Evolutionary conservation across 495 filamentous ascomycete genomes (phyloP).

Genomic region (Letharia columbiana): DNA sequence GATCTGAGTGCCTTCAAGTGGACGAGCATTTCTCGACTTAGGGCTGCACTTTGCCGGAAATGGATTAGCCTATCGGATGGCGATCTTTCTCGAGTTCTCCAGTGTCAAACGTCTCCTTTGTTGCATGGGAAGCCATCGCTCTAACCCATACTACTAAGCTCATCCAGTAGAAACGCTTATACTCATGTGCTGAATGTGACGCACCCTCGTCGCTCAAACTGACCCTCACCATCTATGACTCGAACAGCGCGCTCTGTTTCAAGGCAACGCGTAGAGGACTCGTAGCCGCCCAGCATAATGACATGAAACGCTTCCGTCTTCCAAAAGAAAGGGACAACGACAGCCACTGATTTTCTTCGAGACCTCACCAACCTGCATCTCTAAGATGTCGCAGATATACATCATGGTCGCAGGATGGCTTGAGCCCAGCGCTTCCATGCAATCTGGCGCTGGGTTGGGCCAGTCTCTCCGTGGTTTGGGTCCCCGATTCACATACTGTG

Average conservation of each 20-base stretch:
- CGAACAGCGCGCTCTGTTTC: constrained; percentile 2
- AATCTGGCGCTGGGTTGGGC: not conserved
- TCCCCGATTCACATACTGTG: not conserved
- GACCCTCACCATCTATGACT: not conserved
- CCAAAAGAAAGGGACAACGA: constrained; percentile 9
- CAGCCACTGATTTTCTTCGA: not conserved
- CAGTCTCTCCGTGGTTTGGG: not conserved
- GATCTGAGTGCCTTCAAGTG: too few species aligned
- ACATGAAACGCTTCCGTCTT: constrained; percentile 6
- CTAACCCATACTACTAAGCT: too few species aligned
- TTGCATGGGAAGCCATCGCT: too few species aligned
- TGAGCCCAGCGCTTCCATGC: not conserved
- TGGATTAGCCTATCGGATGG: not conserved
- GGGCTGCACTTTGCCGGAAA: not conserved
- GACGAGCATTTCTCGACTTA: not conserved
- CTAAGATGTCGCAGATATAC: not conserved
- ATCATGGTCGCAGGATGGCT: not conserved
- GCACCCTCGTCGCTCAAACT: not conserved
- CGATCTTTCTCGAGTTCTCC: not conserved
- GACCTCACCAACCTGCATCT: not conserved
- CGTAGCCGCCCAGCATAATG: constrained; percentile 1
- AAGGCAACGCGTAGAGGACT: not conserved
- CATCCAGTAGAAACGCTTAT: not conserved
- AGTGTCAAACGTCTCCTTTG: too few species aligned
- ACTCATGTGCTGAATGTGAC: not conserved